Percentiles rank a stretch among this genome's conserved stretches.
phyloP scores from a whole-genome alignment of 2,329 filamentous ascomycete species.

The Rutstroemia sp. region DNA sequence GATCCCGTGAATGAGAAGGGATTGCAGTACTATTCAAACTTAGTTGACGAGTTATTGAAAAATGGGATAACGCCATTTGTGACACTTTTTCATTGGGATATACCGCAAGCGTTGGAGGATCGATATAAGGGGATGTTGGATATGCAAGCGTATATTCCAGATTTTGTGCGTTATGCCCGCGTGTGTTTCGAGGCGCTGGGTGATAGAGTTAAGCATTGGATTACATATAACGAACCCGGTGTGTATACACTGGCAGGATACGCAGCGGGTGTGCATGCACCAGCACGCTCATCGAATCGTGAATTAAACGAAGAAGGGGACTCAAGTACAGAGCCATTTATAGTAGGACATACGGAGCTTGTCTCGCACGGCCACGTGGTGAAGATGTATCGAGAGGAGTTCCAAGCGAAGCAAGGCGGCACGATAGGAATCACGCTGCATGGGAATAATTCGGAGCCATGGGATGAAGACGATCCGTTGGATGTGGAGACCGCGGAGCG shows the following conservation, averaged over 20 bases:
- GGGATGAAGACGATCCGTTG: constrained; percentile 65
- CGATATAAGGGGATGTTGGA: constrained; percentile 75
- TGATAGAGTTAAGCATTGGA: constrained; percentile 75
- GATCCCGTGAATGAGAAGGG: constrained; percentile 75
- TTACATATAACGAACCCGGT: constrained; percentile 85
- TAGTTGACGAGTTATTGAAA: constrained; percentile 67
- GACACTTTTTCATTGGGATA: constrained; percentile 81
- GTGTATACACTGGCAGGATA: constrained; percentile 76
- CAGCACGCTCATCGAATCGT: constrained; percentile 70
- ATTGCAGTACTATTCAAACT: constrained; percentile 66
- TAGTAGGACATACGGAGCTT: constrained; percentile 70
- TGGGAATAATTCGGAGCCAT: constrained; percentile 58
- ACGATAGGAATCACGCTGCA: constrained; percentile 82
- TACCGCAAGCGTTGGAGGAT: constrained; percentile 70
- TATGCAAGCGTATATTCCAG: constrained; percentile 70
- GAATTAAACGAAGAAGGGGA: constrained; percentile 62
- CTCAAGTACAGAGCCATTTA: constrained; percentile 70
- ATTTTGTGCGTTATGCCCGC: constrained; percentile 72
- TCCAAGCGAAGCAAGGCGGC: constrained; percentile 62
- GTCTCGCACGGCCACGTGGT: constrained; percentile 75
- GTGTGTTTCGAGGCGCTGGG: constrained; percentile 63
- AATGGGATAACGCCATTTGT: constrained; percentile 73
- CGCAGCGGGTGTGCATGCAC: constrained; percentile 67
- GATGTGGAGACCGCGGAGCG: constrained; percentile 69
- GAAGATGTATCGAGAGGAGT: constrained; percentile 72